Evolutionary conservation across 2,329 filamentous ascomycete species (phyloP).

Genomic region (Cladorrhinum sp.): DNA sequence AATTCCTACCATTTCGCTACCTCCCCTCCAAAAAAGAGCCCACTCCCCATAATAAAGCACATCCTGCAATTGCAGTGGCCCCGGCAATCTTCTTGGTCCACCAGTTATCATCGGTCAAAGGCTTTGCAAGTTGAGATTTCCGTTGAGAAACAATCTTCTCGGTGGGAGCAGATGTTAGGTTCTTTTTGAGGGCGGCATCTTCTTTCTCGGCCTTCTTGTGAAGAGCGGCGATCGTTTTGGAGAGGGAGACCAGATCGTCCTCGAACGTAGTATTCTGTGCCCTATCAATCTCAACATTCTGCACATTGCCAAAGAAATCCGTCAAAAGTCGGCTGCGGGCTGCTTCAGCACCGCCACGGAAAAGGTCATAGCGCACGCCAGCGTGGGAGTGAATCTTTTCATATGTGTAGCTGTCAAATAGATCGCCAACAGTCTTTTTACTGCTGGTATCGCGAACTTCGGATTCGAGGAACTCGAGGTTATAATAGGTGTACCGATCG

Average conservation of each 20-base stretch:
- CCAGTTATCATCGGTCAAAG: conserved; percentile 64
- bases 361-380: conserved; percentile 92
- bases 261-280: conserved; percentile 57
- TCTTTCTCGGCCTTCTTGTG: conserved; percentile 48
- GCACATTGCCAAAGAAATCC: conserved; percentile 97
- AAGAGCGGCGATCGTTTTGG: conserved; percentile 59
- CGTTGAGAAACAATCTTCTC: conserved; percentile 28
- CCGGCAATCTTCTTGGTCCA: conserved; percentile 64
- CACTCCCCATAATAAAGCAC: conserved; percentile 56
- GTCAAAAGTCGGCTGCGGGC: conserved; percentile 81
- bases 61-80: conserved; percentile 60
- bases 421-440: conserved; percentile 85
- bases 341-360: conserved; percentile 74
- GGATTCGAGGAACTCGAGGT: conserved; percentile 91
- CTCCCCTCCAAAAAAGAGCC: conserved; percentile 49
- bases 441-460: conserved; percentile 82
- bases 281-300: conserved; percentile 88
- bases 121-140: conserved; percentile 53
- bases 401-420: conserved; percentile 95
- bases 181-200: conserved; percentile 32
- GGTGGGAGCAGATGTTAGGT: conserved; percentile 25
- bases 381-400: conserved; percentile 92
- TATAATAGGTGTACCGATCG: conserved; percentile 98
- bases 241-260: conserved; percentile 75
- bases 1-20: neutral